phyloP scores from a whole-genome alignment of 345 rosid species.

The Arabidopsis suecica region DNA sequence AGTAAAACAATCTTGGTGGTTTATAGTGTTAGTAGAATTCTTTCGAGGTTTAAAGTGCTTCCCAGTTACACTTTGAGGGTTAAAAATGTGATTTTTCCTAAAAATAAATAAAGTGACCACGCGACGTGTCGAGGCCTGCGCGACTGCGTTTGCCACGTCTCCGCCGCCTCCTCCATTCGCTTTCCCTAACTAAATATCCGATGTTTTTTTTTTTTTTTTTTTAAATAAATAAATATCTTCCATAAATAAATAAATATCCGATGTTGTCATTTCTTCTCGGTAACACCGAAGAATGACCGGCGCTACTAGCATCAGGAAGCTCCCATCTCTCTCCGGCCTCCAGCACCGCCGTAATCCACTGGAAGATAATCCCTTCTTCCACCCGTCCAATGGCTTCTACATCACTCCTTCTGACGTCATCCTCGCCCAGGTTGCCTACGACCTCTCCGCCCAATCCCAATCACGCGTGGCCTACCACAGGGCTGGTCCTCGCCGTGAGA shows the following conservation, averaged over 20 bases:
- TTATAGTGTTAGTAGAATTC: no score
- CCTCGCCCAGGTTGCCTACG: slow-evolving; percentile 64
- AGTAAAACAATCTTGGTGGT: no score
- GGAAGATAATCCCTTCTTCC: slow-evolving; percentile 60
- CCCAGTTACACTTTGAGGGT: no score
- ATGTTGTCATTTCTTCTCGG: slow-evolving; percentile 13
- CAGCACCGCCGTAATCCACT: slow-evolving; percentile 58
- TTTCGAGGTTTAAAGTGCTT: no score
- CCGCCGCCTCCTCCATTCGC: slow-evolving; percentile 13
- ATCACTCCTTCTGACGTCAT: slow-evolving; percentile 59
- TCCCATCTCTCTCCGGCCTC: slow-evolving; percentile 54
- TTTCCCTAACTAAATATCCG: neutral
- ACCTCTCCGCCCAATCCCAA: slow-evolving; percentile 47
- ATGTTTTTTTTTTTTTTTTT: neutral
- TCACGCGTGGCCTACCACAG: slow-evolving; percentile 58
- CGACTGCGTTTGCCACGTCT: slow-evolving; percentile 32
- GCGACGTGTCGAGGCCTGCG: slow-evolving; percentile 26
- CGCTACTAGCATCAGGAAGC: slow-evolving; percentile 27
- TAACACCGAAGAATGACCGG: slow-evolving; percentile 29
- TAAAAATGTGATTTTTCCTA: no score
- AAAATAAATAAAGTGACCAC: neutral
- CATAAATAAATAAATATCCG: neutral
- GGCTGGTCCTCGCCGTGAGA: slow-evolving; percentile 74
- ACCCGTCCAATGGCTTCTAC: slow-evolving; percentile 72
- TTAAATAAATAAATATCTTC: no score